Conservation (phyloP, 495 filamentous ascomycete genomes). For the Endocarpon pusillum region DNA sequence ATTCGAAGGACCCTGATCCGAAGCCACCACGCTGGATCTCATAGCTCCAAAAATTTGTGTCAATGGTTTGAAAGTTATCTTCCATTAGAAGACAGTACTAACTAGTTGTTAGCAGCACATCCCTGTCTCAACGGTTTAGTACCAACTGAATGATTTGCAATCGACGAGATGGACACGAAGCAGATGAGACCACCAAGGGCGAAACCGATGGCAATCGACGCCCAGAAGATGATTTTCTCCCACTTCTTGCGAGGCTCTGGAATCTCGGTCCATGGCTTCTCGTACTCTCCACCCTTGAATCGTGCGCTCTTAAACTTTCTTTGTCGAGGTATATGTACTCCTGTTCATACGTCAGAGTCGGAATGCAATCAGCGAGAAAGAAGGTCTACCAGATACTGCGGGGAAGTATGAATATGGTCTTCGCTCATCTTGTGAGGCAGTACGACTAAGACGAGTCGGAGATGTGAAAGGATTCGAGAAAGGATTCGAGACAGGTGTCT, state of each 20-base stretch:
- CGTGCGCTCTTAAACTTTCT: too few relatives aligned
- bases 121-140: too few relatives aligned
- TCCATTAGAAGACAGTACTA: slow-evolving; percentile 50
- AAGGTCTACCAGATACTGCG: too few relatives aligned
- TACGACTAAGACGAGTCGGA: too few relatives aligned
- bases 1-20: slow-evolving; percentile 62
- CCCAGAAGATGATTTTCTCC: slow-evolving; percentile 60
- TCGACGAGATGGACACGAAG: slow-evolving; percentile 35
- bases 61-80: slow-evolving; percentile 46
- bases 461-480: too few relatives aligned
- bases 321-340: too few relatives aligned
- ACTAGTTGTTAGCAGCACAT: background rate
- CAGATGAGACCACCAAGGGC: slow-evolving; percentile 48
- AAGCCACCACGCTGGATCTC: slow-evolving; percentile 60
- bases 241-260: slow-evolving; percentile 68
- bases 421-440: too few relatives aligned
- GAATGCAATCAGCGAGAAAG: too few relatives aligned
- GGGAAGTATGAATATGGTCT: too few relatives aligned
- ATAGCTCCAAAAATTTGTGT: slow-evolving; percentile 50
- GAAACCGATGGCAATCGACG: slow-evolving; percentile 49
- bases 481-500: too few relatives aligned
- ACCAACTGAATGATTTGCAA: slow-evolving; percentile 30
- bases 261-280: slow-evolving; percentile 49
- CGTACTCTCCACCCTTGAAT: too few relatives aligned
- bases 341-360: too few relatives aligned